Evolutionary conservation across 1,284 basidiomycete genomes (phyloP), one percentile per base, ranked within the genome.

Genomic region (Phellopilus nigrolimitatus): DNA sequence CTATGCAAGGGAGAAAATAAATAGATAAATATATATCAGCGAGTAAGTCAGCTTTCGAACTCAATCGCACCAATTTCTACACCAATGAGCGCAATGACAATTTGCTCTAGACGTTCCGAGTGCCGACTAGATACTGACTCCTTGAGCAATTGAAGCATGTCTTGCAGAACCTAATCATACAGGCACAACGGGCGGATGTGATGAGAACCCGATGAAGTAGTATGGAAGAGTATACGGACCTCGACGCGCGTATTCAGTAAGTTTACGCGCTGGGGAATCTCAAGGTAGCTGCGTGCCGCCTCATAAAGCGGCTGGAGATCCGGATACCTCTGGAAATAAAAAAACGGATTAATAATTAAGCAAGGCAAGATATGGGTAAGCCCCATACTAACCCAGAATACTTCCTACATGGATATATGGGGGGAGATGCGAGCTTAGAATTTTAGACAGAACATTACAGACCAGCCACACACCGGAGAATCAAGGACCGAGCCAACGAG

Each of bases 281-380:
- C 94, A 27, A 98, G 78, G 66, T 98, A 98, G 62, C 86, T 89
- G 56, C 92, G 78, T 4, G 92, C 91, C 3, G 94, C 94, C 59
- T 92, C 90, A 66, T 97, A 98, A 37, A 98, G 73, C 8, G 95
- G 95, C 70, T 97, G 94, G 28, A 97, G 74, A 72, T 98, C 95
- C 13, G 94, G 92, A 66, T 84, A 94, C 53, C 80, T 86, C 88
- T 90, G 6, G 25, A 24, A 19, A 9, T 6, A 25, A 6, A 31
- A 3, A 25, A 43, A 36, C 13, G 2, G 36, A 8, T 27, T 34
- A 5, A 8, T 24, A 22, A 21, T 8, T 25, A 9, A 31, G 12
- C 17, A 22, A 21, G 21, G 43, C n/a, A 33, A 37, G 34, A 27
- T 5, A n/a, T 24, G 21, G 5, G 12, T 13, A 47, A 37, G 4